A percentile compares a stretch with the other conserved stretches of the same genome.
These are phyloP conservation scores for Neurospora cerealis DNA, from an alignment of 495 filamentous ascomycete species.

Conservation along the genomic window DNA sequence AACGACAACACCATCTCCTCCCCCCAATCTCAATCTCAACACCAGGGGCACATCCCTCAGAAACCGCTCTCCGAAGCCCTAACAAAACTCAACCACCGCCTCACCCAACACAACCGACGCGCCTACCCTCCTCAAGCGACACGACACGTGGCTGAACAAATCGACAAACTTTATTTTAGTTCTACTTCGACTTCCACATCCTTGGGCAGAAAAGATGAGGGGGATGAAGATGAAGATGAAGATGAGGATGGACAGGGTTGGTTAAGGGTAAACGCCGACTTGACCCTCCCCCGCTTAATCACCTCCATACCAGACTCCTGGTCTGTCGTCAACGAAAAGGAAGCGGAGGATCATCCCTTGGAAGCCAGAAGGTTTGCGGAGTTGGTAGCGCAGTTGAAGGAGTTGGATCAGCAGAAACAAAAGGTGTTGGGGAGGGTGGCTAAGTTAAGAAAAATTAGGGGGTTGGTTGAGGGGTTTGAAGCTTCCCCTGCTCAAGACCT, in stretches of 20 bases:
- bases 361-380: constrained; percentile 42
- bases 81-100: constrained; percentile 50
- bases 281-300: constrained; percentile 32
- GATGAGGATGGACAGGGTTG: constrained; percentile 33
- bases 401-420: constrained; percentile 42
- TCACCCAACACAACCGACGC: constrained; percentile 60
- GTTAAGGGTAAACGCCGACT: constrained; percentile 30
- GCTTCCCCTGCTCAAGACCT: not conserved
- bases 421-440: constrained; percentile 45
- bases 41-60: constrained; percentile 36
- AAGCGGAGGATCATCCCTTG: constrained; percentile 18
- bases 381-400: constrained; percentile 40
- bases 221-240: constrained; percentile 34
- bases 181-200: constrained; percentile 31
- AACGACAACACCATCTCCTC: constrained; percentile 7
- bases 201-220: constrained; percentile 14
- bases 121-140: constrained; percentile 67
- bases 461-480: constrained; percentile 48
- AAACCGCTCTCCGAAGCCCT: constrained; percentile 36
- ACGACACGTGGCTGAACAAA: constrained; percentile 74
- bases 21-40: constrained; percentile 27
- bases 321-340: no score
- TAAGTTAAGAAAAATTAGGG: constrained; percentile 45
- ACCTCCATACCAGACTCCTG: not conserved
- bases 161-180: constrained; percentile 58